Conservation (phyloP, 139 green algal species). For the Tetraselmis striata region DNA sequence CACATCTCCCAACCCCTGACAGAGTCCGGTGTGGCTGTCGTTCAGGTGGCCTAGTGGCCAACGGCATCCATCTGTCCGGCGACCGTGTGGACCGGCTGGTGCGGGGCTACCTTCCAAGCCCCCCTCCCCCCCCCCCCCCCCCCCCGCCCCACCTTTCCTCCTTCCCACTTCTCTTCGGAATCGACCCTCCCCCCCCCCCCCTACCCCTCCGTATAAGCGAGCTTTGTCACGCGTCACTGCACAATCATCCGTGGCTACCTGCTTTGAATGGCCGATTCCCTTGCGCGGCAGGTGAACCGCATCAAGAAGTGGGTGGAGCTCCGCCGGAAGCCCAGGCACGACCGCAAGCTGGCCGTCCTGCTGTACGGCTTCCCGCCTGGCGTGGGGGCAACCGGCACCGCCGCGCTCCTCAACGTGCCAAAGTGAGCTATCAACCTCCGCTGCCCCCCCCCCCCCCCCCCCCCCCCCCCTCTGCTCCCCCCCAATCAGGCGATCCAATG, state of each 20-base stretch:
- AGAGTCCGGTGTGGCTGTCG: too few species aligned
- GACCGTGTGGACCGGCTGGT: conserved; percentile 8
- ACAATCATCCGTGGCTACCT: too few species aligned
- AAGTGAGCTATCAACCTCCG: too few species aligned
- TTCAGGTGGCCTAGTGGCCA: conserved; percentile 40
- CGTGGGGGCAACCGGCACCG: conserved; percentile 91
- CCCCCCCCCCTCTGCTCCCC: neutral
- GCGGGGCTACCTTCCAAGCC: too few species aligned
- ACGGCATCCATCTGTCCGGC: conserved; percentile 43
- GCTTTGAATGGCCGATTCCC: too few species aligned
- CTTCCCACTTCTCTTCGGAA: too few species aligned
- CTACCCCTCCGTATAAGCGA: too few species aligned
- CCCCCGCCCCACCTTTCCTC: too few species aligned
- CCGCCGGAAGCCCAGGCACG: conserved; percentile 21
- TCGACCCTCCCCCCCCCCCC: too few species aligned
- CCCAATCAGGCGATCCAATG: neutral
- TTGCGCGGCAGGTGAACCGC: conserved; percentile 53
- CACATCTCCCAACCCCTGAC: neutral
- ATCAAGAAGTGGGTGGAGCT: conserved; percentile 71
- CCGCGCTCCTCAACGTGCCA: conserved; percentile 94
- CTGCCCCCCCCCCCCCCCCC: too few species aligned
- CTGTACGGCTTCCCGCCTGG: conserved; percentile 95
- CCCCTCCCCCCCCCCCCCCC: too few species aligned
- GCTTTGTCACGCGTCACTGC: too few species aligned
- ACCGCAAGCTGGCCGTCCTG: conserved; percentile 69